Evolutionary conservation across 179 eudicot species (phyloP).

Genomic region (Actinidia arguta): DNA sequence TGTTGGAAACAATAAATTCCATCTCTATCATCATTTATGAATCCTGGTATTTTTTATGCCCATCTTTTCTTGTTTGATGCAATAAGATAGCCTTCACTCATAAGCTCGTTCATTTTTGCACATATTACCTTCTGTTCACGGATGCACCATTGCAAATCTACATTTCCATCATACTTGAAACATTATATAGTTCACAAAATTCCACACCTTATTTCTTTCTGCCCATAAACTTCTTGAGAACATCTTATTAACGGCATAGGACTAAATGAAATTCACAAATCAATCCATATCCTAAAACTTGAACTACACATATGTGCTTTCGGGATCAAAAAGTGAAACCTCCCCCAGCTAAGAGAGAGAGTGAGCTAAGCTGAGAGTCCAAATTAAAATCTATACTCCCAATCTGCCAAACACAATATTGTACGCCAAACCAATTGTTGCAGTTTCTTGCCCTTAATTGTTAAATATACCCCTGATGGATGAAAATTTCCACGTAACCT

Average conservation of each 20-base stretch:
- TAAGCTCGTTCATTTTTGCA: not conserved
- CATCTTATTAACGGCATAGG: not conserved
- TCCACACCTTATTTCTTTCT: not conserved
- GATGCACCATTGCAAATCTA: not conserved
- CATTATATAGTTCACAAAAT: not conserved
- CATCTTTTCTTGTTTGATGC: not conserved
- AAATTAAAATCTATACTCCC: not conserved
- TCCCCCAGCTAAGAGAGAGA: not conserved
- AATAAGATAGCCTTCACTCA: not conserved
- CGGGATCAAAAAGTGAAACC: slow-evolving; percentile 12
- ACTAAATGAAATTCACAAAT: not conserved
- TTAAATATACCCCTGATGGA: not conserved
- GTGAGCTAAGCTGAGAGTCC: not conserved
- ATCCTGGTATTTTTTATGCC: not conserved
- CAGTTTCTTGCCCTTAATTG: not conserved
- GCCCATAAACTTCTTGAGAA: not conserved
- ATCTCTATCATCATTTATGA: not conserved
- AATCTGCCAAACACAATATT: not conserved
- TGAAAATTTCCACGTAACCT: not conserved
- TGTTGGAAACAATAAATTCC: not conserved
- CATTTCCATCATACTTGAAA: not conserved
- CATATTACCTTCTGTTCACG: not conserved
- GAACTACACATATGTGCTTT: not conserved
- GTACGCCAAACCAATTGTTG: not conserved
- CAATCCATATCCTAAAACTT: not conserved